Evolutionary conservation across 495 filamentous ascomycete species (phyloP).

Genomic region (Daldinia caldariorum): DNA sequence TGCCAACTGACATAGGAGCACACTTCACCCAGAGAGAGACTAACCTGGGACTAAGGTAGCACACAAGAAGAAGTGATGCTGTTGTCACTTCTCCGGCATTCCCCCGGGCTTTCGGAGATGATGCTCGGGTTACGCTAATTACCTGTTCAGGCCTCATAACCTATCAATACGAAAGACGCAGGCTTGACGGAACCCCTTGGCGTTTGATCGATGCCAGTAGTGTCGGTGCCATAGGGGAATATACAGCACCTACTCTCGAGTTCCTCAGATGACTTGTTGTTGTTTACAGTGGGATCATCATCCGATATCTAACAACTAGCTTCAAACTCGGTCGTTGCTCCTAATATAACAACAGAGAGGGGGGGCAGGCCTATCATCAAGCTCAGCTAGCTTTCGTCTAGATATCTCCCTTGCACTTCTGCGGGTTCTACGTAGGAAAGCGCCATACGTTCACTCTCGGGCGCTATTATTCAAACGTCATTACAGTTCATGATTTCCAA

Average conservation of each 20-base stretch:
- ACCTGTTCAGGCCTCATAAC: slow-evolving; percentile 1
- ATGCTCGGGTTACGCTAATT: slow-evolving; percentile 9
- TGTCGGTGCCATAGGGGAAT: not conserved
- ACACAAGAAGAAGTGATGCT: slow-evolving; percentile 3
- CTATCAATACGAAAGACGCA: slow-evolving; percentile 10
- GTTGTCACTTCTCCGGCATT: slow-evolving; percentile 7
- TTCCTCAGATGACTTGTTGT: not conserved
- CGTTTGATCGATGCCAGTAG: slow-evolving; percentile 13
- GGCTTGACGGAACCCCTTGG: not conserved
- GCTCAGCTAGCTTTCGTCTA: slow-evolving; percentile 2
- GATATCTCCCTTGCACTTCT: not conserved
- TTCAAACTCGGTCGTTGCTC: not conserved
- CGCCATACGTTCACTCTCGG: slow-evolving; percentile 4
- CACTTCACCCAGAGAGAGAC: not conserved
- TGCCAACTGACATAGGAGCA: not conserved
- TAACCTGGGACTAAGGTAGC: not conserved
- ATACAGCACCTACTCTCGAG: not conserved
- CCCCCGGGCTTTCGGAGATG: slow-evolving; percentile 12
- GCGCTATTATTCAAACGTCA: not conserved
- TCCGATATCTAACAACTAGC: slow-evolving; percentile 8
- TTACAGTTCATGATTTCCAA: slow-evolving; percentile 1
- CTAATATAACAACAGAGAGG: not conserved
- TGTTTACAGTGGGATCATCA: not conserved
- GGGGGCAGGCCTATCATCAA: not conserved
- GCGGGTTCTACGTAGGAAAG: not conserved